Conservation (phyloP, 2,329 filamentous ascomycete species). For the Monilinia laxa region DNA sequence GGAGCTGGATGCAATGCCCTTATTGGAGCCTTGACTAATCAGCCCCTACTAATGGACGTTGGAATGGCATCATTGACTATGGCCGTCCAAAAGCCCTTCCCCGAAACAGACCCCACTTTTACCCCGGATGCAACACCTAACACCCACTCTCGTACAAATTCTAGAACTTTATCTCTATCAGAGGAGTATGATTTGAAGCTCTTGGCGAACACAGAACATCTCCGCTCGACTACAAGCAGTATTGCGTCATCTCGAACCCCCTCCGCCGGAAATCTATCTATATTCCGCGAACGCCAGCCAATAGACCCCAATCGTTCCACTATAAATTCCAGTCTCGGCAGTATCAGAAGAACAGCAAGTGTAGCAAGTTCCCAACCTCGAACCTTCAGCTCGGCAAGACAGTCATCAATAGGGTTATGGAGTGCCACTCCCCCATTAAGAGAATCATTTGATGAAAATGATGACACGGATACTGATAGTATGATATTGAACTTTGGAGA, state of each 20-base stretch:
- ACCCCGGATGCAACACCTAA: slow-evolving; percentile 39
- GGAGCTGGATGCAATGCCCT: slow-evolving; percentile 95
- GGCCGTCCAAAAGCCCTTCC: slow-evolving; percentile 61
- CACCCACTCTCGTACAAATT: slow-evolving; percentile 44
- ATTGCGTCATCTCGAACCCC: slow-evolving; percentile 41
- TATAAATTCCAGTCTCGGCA: slow-evolving; percentile 34
- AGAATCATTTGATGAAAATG: slow-evolving; percentile 50
- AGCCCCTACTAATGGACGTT: slow-evolving; percentile 88
- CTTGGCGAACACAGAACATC: slow-evolving; percentile 72
- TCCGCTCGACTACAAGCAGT: slow-evolving; percentile 49
- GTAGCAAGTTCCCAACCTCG: slow-evolving; percentile 31
- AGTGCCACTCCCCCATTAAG: slow-evolving; percentile 46
- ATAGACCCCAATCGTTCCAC: slow-evolving; percentile 24
- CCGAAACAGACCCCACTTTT: slow-evolving; percentile 28
- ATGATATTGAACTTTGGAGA: slow-evolving; percentile 54
- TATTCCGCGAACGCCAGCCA: slow-evolving; percentile 35
- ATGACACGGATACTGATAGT: slow-evolving; percentile 36
- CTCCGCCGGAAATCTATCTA: slow-evolving; percentile 36
- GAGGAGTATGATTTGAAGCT: slow-evolving; percentile 72
- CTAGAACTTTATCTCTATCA: slow-evolving; percentile 48
- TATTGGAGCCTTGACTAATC: slow-evolving; percentile 86
- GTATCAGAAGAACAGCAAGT: slow-evolving; percentile 40
- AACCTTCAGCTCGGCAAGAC: slow-evolving; percentile 32
- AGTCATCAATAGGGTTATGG: slow-evolving; percentile 50
- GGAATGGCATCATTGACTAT: slow-evolving; percentile 88